Conservation (phyloP, 805 yeast species). For the Pichia nanzhaoensis region DNA sequence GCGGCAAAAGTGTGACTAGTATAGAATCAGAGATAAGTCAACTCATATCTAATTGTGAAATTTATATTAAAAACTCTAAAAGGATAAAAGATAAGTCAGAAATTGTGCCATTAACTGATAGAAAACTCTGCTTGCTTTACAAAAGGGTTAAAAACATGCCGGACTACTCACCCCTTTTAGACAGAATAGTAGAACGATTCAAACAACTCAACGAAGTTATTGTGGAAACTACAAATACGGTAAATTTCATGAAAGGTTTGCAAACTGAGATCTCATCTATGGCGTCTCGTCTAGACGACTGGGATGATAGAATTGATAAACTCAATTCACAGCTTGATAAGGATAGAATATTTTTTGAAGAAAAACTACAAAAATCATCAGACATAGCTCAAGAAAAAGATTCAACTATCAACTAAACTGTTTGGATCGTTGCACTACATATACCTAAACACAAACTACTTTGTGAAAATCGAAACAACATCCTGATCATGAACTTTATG, state of each 20-base stretch:
- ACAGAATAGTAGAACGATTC: constrained; percentile 16
- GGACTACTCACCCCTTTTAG: constrained; percentile 15
- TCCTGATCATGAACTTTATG: constrained; percentile 89
- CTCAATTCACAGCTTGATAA: constrained; percentile 15
- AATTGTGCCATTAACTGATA: constrained; percentile 15
- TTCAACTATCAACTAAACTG: too few relatives aligned
- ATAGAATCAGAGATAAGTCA: constrained; percentile 14
- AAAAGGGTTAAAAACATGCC: constrained; percentile 17
- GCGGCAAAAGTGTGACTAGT: constrained; percentile 13
- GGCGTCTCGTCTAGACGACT: constrained; percentile 15
- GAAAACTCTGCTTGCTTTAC: constrained; percentile 18
- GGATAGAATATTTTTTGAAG: constrained; percentile 10
- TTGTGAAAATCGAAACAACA: constrained; percentile 85
- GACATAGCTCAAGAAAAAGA: too few relatives aligned
- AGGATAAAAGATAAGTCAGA: constrained; percentile 9
- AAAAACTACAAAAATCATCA: constrained; percentile 11
- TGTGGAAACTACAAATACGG: constrained; percentile 7
- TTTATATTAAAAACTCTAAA: constrained; percentile 9
- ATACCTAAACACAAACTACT: too few relatives aligned
- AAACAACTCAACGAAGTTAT: constrained; percentile 16
- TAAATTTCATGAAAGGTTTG: constrained; percentile 14
- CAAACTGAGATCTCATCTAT: constrained; percentile 16
- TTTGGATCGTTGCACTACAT: too few relatives aligned
- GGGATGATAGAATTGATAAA: constrained; percentile 20
- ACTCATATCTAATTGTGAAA: constrained; percentile 11